Percentiles rank a stretch among this genome's conserved stretches.
These are phyloP conservation scores for Calonectria pseudoturangicola DNA, from an alignment of 2,329 filamentous ascomycete species.

Conservation along the genomic window DNA sequence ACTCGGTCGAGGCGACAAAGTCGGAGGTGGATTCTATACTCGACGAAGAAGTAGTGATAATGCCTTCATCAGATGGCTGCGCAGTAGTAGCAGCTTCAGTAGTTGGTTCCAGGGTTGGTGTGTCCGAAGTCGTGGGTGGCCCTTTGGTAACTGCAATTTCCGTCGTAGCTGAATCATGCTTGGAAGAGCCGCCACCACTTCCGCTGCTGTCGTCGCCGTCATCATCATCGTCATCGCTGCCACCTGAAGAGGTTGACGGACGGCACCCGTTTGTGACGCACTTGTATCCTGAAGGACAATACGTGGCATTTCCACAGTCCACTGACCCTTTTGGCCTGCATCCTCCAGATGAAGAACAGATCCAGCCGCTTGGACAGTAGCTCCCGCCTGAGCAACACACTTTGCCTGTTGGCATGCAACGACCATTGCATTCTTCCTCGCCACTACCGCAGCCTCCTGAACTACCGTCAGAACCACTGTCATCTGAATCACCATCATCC, in stretches of 20 bases:
- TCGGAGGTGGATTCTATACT: background rate
- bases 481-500: background rate
- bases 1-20: background rate
- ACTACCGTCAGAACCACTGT: background rate
- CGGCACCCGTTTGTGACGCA: slow-evolving; percentile 14
- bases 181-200: background rate
- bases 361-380: slow-evolving; percentile 23
- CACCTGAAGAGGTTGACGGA: slow-evolving; percentile 6
- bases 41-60: background rate
- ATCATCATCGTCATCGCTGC: background rate
- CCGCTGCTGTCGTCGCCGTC: background rate
- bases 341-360: slow-evolving; percentile 13
- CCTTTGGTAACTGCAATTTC: background rate
- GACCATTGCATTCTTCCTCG: slow-evolving; percentile 4
- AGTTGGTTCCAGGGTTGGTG: background rate
- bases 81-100: background rate
- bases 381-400: slow-evolving; percentile 13
- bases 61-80: background rate
- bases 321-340: slow-evolving; percentile 24
- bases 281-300: slow-evolving; percentile 24
- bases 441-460: background rate
- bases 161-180: background rate
- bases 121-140: background rate
- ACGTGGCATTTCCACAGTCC: slow-evolving; percentile 25
- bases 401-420: slow-evolving; percentile 8